Evolutionary conservation across 345 rosid genomes (phyloP), one percentile per base, ranked within the genome.

Genomic region (Reutealis trisperma): DNA sequence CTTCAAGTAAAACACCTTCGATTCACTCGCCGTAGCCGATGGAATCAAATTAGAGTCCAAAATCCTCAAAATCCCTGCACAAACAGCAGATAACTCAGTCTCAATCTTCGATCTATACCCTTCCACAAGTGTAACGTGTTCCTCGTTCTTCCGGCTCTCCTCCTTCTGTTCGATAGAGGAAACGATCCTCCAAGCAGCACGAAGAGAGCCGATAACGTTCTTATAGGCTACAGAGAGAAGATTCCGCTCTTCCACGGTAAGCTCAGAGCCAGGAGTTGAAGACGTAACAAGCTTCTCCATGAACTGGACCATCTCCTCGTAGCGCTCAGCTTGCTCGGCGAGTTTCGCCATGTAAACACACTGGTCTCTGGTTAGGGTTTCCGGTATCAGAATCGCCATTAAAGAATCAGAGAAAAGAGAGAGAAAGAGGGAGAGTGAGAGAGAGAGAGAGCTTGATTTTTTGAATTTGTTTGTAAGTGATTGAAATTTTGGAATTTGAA

Each of bases 151-250:
- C 13, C 97, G 92, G 80, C 90, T 87, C 84, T 94, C 97, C 86
- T 94, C 95, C 76, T 94, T 94, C 83, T 93, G 95, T 77, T 93
- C 97, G 68, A 93, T 93, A 62, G 93, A 92, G 65, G 98, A 94
- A 25, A 94, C 90, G 82, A 90, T 94, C 14, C 97, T 81, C 98
- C 98, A 94, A 42, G 96, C 90, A 64, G 97, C 98, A 45, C 96
- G 91, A n/a, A 94, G 89, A 2, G 98, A 93, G 49, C 98, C 98
- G 82, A 94, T 94, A 42, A 94, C 98, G 88, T 94, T 92, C 86
- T 94, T 94, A 86, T 94, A 94, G 41, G 98, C 97, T 9, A 94
- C 97, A n/a, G 97, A 94, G 77, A 94, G 97, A 72, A 94, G 98
- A 85, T 92, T 94, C n/a, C 98, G 78, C 83, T 94, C 97, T 83